Conservation (phyloP, 208 protist species). For the Wallacemonas sp. region DNA sequence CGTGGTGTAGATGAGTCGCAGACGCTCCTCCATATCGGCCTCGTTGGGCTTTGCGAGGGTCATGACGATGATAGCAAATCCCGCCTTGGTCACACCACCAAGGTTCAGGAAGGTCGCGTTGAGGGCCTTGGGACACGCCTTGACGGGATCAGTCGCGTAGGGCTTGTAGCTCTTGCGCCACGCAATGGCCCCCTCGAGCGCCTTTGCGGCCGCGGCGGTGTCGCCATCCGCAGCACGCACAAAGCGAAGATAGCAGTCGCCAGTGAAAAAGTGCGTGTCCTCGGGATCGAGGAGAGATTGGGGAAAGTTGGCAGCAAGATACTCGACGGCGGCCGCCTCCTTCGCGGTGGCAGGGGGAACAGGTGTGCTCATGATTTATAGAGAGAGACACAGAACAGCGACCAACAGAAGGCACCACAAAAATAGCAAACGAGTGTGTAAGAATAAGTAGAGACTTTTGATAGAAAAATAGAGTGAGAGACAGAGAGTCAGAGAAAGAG, state of each 20-base stretch:
- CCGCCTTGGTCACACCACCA: slow-evolving; percentile 21
- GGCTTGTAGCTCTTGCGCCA: slow-evolving; percentile 40
- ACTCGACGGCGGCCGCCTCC: slow-evolving; percentile 10
- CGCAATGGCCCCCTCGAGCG: slow-evolving; percentile 21
- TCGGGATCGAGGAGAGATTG: slow-evolving; percentile 16
- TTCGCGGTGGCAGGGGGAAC: slow-evolving; percentile 4
- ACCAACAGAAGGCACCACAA: too few relatives aligned
- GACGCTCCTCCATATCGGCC: slow-evolving; percentile 19
- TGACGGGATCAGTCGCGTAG: slow-evolving; percentile 21
- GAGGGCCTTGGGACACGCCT: slow-evolving; percentile 14
- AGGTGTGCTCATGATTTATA: not conserved
- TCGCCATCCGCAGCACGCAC: slow-evolving; percentile 25
- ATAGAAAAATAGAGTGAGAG: too few relatives aligned
- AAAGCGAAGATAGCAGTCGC: slow-evolving; percentile 36
- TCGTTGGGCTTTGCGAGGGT: slow-evolving; percentile 26
- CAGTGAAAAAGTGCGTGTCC: slow-evolving; percentile 32
- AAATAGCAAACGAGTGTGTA: too few relatives aligned
- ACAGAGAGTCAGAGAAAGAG: not conserved
- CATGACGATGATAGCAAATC: slow-evolving; percentile 34
- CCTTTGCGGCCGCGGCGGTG: slow-evolving; percentile 18
- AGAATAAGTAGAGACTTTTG: too few relatives aligned
- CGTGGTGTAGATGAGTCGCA: slow-evolving; percentile 31
- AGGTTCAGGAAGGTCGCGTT: slow-evolving; percentile 14
- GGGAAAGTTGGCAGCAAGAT: slow-evolving; percentile 21
- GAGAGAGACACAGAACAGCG: too few relatives aligned